These are phyloP conservation scores for Lactarius sanguifluus DNA, from an alignment of 768 basidiomycete species.

Conservation along the genomic window DNA sequence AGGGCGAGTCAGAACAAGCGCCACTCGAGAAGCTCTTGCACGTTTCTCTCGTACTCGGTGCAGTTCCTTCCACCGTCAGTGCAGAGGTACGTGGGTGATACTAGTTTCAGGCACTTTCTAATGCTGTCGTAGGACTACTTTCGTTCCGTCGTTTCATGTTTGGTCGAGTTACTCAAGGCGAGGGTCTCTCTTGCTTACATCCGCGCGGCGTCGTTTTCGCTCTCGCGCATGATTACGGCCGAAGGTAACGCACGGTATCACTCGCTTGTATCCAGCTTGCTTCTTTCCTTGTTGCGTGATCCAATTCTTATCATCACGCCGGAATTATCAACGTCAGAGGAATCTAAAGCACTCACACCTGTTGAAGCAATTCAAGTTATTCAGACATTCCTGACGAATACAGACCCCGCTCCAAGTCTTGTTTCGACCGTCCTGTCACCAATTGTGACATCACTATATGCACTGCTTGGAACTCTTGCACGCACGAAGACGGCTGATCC, in stretches of 20 bases:
- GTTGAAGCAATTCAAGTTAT: conserved; percentile 50
- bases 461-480: conserved; percentile 56
- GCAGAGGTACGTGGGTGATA: conserved; percentile 47
- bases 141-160: conserved; percentile 49
- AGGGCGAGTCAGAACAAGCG: conserved; percentile 55
- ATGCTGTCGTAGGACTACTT: conserved; percentile 58
- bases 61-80: conserved; percentile 57
- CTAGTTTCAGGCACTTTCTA: neutral
- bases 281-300: conserved; percentile 52
- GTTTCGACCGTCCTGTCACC: conserved; percentile 66
- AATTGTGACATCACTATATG: conserved; percentile 64
- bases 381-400: conserved; percentile 61
- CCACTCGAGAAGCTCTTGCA: conserved; percentile 72
- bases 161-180: conserved; percentile 49
- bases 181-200: conserved; percentile 46
- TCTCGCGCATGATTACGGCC: conserved; percentile 61
- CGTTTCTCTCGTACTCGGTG: conserved; percentile 58
- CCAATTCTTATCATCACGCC: conserved; percentile 43
- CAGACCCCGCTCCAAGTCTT: conserved; percentile 74
- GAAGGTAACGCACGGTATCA: conserved; percentile 36
- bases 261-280: conserved; percentile 37
- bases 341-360: conserved; percentile 31
- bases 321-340: conserved; percentile 12
- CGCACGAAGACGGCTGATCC: conserved; percentile 63
- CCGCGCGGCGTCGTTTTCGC: conserved; percentile 63